Evolutionary conservation across 345 rosid species (phyloP), one percentile per base, ranked within the genome.

Genomic region (Hirschfeldia incana): DNA sequence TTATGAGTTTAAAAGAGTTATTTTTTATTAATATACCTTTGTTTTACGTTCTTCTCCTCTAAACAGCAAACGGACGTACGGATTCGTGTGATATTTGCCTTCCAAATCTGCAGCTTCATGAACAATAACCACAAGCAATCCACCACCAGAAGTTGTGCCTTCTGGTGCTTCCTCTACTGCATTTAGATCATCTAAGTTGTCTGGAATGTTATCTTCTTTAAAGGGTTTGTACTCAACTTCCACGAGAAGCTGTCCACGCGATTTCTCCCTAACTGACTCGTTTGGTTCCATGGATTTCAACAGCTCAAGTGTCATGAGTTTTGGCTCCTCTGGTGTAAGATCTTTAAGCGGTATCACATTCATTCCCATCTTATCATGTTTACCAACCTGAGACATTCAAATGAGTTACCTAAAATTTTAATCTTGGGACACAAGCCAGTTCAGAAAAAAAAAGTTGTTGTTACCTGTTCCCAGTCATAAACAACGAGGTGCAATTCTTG

Each of bases 401-500:
- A 51, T 51, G 57, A 51, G 21, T 49, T 51, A n/a, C 9, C 32
- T 51, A 3, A 37, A 60, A 69, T 46, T 21, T 17, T 17, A 62
- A 28, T 68, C 21, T 60, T 27, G 12, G 34, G 21, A 49, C 17
- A 26, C 69, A 44, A 28, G 42, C 17, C 6, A 59, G 49, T 13
- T 44, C 2, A 28, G 16, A 27, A 17, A 49, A 49, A 53, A 68
- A 60, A 49, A 27, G 4, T 61, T 63, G 60, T 64, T 29, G 16
- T 28, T 84, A 92, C 98, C 97, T 95, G 91, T 71, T 95, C 97
- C 99, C 97, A 95, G 51, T 95, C 97, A 82, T 84, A 93, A 59
- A 93, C 90, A 57, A 75, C 78, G 61, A 93, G 76, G 70, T 85
- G 90, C 42, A 95, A 33, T 29, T 82, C 87, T 83, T 95, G 94